Conservation (phyloP, 176 grass and related monocot species). For the Saccharum spontaneum region DNA sequence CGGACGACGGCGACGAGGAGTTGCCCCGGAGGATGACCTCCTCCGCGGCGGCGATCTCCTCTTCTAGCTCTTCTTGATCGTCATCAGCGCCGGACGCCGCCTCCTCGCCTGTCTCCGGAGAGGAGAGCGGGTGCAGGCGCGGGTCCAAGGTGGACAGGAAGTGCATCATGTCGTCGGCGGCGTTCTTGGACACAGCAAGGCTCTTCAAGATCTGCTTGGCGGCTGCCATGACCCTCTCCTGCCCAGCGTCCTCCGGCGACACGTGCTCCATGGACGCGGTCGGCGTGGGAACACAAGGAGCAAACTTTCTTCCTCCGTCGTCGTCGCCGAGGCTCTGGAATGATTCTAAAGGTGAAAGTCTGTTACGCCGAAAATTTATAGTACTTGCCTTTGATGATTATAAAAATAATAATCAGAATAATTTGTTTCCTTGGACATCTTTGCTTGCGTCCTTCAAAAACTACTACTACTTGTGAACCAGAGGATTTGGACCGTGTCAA, state of each 20-base stretch:
- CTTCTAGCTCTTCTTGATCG: constrained; percentile 16
- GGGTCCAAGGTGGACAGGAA: constrained; percentile 62
- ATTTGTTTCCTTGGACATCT: neutral
- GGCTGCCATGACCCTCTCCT: constrained; percentile 60
- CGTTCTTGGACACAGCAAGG: constrained; percentile 53
- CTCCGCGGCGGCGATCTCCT: constrained; percentile 36
- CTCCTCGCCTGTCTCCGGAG: neutral
- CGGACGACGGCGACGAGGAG: neutral
- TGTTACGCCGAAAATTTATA: neutral
- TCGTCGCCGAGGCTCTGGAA: neutral
- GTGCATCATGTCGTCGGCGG: constrained; percentile 65
- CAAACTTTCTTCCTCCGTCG: neutral
- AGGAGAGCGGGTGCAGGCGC: constrained; percentile 26
- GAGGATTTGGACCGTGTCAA: neutral
- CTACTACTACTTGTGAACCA: neutral
- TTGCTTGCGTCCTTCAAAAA: neutral
- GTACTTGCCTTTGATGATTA: neutral
- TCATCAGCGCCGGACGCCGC: neutral
- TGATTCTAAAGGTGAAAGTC: neutral
- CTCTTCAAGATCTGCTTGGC: constrained; percentile 57
- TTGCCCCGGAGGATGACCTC: constrained; percentile 42
- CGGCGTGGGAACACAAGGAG: neutral
- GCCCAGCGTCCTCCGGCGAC: constrained; percentile 26
- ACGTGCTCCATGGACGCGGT: constrained; percentile 1
- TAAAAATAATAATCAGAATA: neutral